These are phyloP conservation scores for Sporothrix globosa DNA, from an alignment of 2,329 filamentous ascomycete genomes.

Conservation along the genomic window DNA sequence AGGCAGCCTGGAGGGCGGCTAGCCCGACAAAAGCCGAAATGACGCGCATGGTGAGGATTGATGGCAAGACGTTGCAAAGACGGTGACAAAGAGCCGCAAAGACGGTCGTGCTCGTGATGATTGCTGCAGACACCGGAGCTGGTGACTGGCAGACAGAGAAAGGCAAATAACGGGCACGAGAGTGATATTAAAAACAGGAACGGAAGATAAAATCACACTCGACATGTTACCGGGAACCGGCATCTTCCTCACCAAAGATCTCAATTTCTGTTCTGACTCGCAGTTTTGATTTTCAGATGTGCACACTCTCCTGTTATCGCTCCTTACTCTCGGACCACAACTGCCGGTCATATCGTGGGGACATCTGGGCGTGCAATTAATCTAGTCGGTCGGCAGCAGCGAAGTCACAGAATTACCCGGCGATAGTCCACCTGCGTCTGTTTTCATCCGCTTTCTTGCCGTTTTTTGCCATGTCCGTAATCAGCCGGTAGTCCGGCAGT, in stretches of 20 bases:
- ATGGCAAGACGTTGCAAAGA: background rate
- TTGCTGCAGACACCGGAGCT: too few species aligned
- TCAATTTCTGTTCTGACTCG: background rate
- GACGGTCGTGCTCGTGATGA: too few species aligned
- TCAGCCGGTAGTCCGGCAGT: background rate
- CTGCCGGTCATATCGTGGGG: background rate
- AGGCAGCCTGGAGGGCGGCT: constrained; percentile 36
- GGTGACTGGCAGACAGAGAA: background rate
- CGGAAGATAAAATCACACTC: background rate
- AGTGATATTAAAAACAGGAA: constrained; percentile 37
- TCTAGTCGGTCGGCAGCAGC: background rate
- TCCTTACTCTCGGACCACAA: background rate
- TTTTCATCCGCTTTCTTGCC: background rate
- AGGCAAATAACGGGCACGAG: background rate
- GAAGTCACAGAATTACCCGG: constrained; percentile 10
- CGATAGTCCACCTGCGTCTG: background rate
- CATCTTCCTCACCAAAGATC: background rate
- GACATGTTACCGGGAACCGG: background rate
- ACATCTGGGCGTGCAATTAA: background rate
- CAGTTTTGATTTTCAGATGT: background rate
- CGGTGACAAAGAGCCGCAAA: too few species aligned
- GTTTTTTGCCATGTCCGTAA: background rate
- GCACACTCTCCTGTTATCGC: background rate
- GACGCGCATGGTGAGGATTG: constrained; percentile 37
- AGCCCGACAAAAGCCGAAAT: constrained; percentile 40